These are phyloP conservation scores for Darksidea phi DNA, from an alignment of 495 filamentous ascomycete genomes.

Conservation along the genomic window DNA sequence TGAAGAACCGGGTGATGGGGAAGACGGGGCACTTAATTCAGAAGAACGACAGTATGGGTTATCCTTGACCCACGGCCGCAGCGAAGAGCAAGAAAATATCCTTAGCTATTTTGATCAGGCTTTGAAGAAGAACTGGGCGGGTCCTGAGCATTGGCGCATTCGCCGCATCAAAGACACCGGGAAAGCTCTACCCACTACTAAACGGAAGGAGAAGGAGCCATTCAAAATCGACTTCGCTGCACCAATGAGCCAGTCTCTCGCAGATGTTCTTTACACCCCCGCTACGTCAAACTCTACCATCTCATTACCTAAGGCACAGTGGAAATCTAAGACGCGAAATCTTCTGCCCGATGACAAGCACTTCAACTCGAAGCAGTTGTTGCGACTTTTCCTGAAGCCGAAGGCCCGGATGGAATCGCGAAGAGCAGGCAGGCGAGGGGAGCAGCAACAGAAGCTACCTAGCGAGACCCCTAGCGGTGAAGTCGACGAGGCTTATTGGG, in stretches of 20 bases:
- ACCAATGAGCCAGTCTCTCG: slow-evolving; percentile 64
- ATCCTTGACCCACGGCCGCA: slow-evolving; percentile 63
- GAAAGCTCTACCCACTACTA: slow-evolving; percentile 56
- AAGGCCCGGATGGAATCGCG: slow-evolving; percentile 71
- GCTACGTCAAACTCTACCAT: slow-evolving; percentile 79
- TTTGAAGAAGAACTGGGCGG: slow-evolving; percentile 95
- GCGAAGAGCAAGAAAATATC: slow-evolving; percentile 80
- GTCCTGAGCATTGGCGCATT: slow-evolving; percentile 97
- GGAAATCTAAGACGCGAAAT: slow-evolving; percentile 90
- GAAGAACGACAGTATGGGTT: slow-evolving; percentile 65
- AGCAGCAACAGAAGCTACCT: slow-evolving; percentile 35
- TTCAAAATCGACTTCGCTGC: slow-evolving; percentile 90
- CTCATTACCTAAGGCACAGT: slow-evolving; percentile 84
- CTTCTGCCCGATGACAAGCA: slow-evolving; percentile 97
- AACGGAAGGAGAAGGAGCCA: slow-evolving; percentile 89
- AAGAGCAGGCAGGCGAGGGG: slow-evolving; percentile 45
- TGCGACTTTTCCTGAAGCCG: slow-evolving; percentile 90
- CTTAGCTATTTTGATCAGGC: slow-evolving; percentile 96
- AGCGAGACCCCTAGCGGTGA: slow-evolving; percentile 65
- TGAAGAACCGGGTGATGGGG: slow-evolving; percentile 43
- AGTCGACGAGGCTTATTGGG: slow-evolving; percentile 96
- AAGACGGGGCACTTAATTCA: slow-evolving; percentile 59
- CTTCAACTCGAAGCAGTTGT: slow-evolving; percentile 88
- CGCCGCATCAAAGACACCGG: slow-evolving; percentile 82
- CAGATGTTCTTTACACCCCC: slow-evolving; percentile 80